These are phyloP conservation scores for Populus ilicifolia DNA, from an alignment of 345 rosid genomes.

Conservation along the genomic window DNA sequence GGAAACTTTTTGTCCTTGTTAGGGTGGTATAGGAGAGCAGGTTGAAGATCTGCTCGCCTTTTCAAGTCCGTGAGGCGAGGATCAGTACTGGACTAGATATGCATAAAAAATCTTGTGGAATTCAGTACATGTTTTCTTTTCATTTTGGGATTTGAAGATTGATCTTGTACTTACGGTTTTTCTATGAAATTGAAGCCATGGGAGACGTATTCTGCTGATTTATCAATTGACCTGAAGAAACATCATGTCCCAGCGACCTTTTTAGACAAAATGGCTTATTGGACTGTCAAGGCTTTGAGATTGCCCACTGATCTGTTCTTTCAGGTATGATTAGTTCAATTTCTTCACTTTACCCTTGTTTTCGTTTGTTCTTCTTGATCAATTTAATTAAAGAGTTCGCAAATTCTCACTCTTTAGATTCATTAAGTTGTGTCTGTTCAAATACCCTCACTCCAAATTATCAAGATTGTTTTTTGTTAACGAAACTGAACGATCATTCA, in stretches of 20 bases:
- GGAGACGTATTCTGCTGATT: constrained; percentile 56
- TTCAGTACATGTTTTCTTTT: neutral
- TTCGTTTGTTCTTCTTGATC: too few relatives aligned
- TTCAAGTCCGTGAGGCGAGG: too few relatives aligned
- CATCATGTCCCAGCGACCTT: constrained; percentile 61
- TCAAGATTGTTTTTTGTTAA: neutral
- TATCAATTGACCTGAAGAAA: constrained; percentile 63
- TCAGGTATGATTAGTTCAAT: constrained; percentile 35
- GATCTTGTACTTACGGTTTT: constrained; percentile 2
- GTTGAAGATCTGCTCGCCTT: too few relatives aligned
- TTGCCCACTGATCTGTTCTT: constrained; percentile 73
- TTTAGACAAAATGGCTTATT: constrained; percentile 57
- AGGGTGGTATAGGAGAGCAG: neutral
- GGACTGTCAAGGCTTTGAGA: constrained; percentile 61
- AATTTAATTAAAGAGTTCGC: neutral
- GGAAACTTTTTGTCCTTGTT: neutral
- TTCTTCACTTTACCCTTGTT: neutral
- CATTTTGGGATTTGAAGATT: neutral
- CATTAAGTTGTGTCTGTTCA: too few relatives aligned
- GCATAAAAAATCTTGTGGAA: neutral
- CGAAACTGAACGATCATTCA: neutral
- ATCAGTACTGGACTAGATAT: too few relatives aligned
- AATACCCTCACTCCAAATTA: neutral
- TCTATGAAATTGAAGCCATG: constrained; percentile 50
- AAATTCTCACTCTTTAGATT: neutral